A percentile compares a stretch with the other conserved stretches of the same genome.
phyloP scores from a whole-genome alignment of 176 grass and related monocot species.

The Aegilops bicornis region DNA sequence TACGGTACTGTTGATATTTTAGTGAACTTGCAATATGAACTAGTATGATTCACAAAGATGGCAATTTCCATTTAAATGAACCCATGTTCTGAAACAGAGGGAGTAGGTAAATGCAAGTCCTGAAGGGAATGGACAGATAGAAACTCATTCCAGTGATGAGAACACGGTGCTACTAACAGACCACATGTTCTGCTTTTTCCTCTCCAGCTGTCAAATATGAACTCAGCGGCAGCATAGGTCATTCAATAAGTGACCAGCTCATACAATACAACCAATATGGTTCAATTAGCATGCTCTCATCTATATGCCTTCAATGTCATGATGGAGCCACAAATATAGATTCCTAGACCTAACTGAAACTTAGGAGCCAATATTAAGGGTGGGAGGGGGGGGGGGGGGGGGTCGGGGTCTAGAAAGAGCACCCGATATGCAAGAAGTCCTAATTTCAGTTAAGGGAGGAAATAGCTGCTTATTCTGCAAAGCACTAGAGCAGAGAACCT shows the following conservation, averaged over 20 bases:
- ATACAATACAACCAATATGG: conserved; percentile 6
- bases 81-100: neutral
- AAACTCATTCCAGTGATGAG: conserved; percentile 2
- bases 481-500: neutral
- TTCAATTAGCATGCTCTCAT: neutral
- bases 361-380: too few species aligned
- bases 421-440: neutral
- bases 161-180: neutral
- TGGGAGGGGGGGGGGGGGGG: too few species aligned
- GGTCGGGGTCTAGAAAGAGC: neutral
- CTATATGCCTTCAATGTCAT: neutral
- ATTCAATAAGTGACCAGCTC: neutral
- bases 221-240: neutral
- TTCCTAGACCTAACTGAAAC: too few species aligned
- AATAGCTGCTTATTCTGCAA: conserved; percentile 12
- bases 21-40: neutral
- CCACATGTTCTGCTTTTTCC: neutral
- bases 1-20: neutral
- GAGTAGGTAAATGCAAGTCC: neutral
- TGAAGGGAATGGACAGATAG: neutral
- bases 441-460: neutral
- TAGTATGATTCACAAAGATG: neutral
- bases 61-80: neutral
- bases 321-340: conserved; percentile 1
- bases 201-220: conserved; percentile 10